These are phyloP conservation scores for Pyrrhoderma lamaoense DNA, from an alignment of 1,284 basidiomycete genomes.

Conservation along the genomic window DNA sequence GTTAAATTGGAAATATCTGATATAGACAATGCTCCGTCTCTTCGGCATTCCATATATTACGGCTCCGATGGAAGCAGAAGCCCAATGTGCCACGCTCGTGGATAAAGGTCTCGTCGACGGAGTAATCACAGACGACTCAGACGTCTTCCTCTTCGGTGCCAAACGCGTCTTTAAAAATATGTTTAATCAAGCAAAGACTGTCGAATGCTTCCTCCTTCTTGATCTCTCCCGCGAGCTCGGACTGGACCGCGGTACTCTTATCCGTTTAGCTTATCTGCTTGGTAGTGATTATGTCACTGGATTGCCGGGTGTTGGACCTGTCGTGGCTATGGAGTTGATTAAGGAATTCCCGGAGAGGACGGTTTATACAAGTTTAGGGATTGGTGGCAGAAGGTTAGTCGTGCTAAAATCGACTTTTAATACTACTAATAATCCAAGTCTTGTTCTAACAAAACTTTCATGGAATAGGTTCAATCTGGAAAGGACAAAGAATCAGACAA, in stretches of 20 bases:
- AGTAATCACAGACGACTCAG: conserved; percentile 98
- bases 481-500: conserved; percentile 71
- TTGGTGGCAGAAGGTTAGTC: conserved; percentile 74
- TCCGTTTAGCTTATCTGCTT: conserved; percentile 87
- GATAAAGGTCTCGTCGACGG: conserved; percentile 86
- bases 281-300: conserved; percentile 99
- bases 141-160: conserved; percentile 97
- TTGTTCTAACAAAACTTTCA: too few species aligned
- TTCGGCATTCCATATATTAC: conserved; percentile 99
- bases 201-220: conserved; percentile 85
- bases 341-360: conserved; percentile 84
- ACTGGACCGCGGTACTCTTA: conserved; percentile 79
- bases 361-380: conserved; percentile 83
- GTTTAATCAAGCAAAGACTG: conserved; percentile 99
- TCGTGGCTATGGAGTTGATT: conserved; percentile 92
- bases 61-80: conserved; percentile 99
- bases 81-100: conserved; percentile 93
- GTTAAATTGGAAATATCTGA: neutral
- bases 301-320: conserved; percentile 89
- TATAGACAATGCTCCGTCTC: conserved; percentile 75
- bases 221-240: conserved; percentile 89
- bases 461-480: conserved; percentile 70
- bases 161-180: conserved; percentile 95
- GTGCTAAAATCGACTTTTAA: too few species aligned
- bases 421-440: too few species aligned